Base-by-base conservation (phyloP, 164 flowering plant genomes). In the Protea cynaroides region DNA sequence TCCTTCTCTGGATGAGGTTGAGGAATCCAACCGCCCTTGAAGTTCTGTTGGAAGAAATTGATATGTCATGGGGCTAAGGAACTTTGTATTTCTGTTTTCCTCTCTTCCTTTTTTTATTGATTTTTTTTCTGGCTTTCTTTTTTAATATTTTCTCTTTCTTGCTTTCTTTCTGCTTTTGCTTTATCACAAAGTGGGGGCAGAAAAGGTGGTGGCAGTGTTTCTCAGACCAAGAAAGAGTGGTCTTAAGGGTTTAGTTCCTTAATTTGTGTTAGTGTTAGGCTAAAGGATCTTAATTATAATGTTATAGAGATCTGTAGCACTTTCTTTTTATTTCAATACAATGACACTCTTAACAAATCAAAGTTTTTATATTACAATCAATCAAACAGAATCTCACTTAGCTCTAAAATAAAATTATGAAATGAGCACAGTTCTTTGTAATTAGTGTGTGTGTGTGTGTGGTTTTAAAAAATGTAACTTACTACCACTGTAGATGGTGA, bases 161-260 rank as follows among this genome's bases (percentile, higher is more conserved):
- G 56, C 68, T 47, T 58, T 58, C 36, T 29, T 52, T 69, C 75
- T 63, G 72, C 84, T 82, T 80, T 86, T 79, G 74, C 91, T 86
- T 86, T 86, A 69, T 79, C 81, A 74, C 76, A 81, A 85, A 84
- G 90, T 76, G 79, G 79, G 79, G 76, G 74, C 80, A 72, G 67
- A 74, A 78, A 82, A 87, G 84, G 78, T 70, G 78, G 72, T 74
- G 76, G 76, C 79, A 76, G 74, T 65, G 70, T 71, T 74, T 66
- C 69, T 78, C 34, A 69, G 67, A 51, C 47, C 65, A 59, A 77
- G n/a, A 77, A 64, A 71, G 43, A 59, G 65, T 56, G 64, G 74
- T 52, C 67, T 64, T 23, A 60, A 70, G 63, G 18, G 58, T 49
- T 61, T 63, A 50, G 43, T 51, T 60, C 63, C 62, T 72, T 50